A percentile compares a stretch with the other conserved stretches of the same genome.
phyloP scores from a whole-genome alignment of 2,329 filamentous ascomycete species.

The Pseudogymnoascus sp. region DNA sequence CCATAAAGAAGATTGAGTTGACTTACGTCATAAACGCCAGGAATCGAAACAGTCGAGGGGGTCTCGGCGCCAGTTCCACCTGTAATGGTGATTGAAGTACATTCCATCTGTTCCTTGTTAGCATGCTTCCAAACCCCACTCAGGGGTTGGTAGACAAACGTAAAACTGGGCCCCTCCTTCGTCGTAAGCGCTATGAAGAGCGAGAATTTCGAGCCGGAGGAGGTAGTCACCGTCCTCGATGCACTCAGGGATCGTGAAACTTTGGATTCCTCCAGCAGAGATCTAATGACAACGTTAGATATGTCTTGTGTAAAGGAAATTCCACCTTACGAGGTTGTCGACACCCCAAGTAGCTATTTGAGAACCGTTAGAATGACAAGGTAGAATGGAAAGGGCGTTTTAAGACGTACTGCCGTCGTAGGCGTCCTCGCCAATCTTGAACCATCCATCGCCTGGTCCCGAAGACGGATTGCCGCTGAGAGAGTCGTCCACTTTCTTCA shows the following conservation, averaged over 20 bases:
- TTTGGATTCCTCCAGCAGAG: not conserved
- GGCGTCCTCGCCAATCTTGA: constrained; percentile 44
- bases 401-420: not conserved
- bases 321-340: not conserved
- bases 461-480: constrained; percentile 36
- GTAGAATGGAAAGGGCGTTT: not conserved
- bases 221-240: constrained; percentile 25
- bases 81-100: constrained; percentile 23
- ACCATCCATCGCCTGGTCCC: constrained; percentile 33
- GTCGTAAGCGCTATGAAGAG: constrained; percentile 17
- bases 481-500: constrained; percentile 43
- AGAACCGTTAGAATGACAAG: not conserved
- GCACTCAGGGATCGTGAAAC: constrained; percentile 17
- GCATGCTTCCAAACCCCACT: constrained; percentile 11
- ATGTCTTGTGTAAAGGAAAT: not conserved
- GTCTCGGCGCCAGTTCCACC: constrained; percentile 21
- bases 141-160: constrained; percentile 13
- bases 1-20: not conserved
- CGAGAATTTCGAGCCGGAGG: constrained; percentile 24
- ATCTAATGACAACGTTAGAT: not conserved
- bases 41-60: constrained; percentile 20
- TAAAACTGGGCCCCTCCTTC: constrained; percentile 18
- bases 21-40: constrained; percentile 21
- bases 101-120: constrained; percentile 19
- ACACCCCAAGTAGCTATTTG: not conserved